Evolutionary conservation across 129 eudicot genomes (phyloP), one percentile per base, ranked within the genome.

Genomic region (Ambrosia trifida): DNA sequence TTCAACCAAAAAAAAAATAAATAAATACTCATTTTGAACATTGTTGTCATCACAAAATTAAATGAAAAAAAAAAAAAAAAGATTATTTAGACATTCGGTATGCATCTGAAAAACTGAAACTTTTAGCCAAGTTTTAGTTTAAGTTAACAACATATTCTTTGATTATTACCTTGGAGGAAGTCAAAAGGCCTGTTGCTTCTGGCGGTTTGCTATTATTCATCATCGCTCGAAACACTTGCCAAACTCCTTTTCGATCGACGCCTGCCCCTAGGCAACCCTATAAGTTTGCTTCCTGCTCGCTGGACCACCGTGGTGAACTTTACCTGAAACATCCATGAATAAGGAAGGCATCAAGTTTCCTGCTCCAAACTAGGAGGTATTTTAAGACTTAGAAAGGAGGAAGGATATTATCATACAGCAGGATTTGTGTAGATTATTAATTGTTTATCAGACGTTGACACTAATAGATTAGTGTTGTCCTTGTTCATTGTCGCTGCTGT

Each of bases 401-500:
- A 35, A 59, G 43, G 72, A 35, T 67, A 62, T 58, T 60, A 74
- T 86, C 98, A 85, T 83, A 93, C 98, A 45, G 89, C 76, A 72
- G 98, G 98, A 82, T 93, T 89, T 51, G 98, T 89, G 85, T 79
- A 93, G 77, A 93, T 75, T 66, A 89, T 87, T 77, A 93, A 72
- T 60, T 89, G 86, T 63, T 83, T 87, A 56, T 93, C 79, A 76
- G 88, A 80, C 10, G 98, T 93, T 38, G 98, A 93, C 46, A 93
- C 90, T 78, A 93, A 69, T 60, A 93, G 88, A 85, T 93, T 89
- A 13, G 98, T 89, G 73, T 87, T 84, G 72, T 93, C 98, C 81
- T 89, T 76, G 83, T 89, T 89, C 83, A 89, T 38, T 28, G 92
- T 88, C 68, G 87, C 57, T 64, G 96, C 75, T 3, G 87, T 83